Evolutionary conservation across 129 eudicot species (phyloP).

Genomic region (Helianthus tuberosus): DNA sequence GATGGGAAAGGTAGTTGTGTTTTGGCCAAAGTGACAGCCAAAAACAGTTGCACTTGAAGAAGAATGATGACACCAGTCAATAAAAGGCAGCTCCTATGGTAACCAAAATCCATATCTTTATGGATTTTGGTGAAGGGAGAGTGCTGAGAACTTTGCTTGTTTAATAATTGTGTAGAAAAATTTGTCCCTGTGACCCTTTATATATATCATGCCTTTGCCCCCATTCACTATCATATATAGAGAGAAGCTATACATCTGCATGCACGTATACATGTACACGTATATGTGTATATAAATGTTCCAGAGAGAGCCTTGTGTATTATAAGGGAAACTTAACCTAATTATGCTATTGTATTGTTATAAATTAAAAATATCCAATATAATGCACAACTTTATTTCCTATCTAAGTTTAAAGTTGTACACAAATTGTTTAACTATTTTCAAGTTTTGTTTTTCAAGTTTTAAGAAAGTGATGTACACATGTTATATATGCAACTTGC

Average conservation of each 20-base stretch:
- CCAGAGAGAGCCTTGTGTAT: not conserved
- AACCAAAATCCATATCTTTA: constrained; percentile 31
- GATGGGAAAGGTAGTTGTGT: constrained; percentile 28
- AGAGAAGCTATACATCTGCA: constrained; percentile 4
- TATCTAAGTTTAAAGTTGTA: not conserved
- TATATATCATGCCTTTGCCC: constrained; percentile 29
- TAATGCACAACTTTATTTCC: not conserved
- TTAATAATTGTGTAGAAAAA: constrained; percentile 25
- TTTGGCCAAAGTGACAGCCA: constrained; percentile 21
- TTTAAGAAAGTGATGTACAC: constrained; percentile 28
- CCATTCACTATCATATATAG: constrained; percentile 16
- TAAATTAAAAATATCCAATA: not conserved
- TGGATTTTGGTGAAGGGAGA: constrained; percentile 28
- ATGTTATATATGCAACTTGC: constrained; percentile 16
- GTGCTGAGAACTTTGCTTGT: not conserved
- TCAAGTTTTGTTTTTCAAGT: not conserved
- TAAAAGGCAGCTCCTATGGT: constrained; percentile 22
- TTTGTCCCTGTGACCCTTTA: constrained; percentile 28
- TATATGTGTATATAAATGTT: not conserved
- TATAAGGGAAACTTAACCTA: not conserved
- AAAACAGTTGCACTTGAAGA: constrained; percentile 19
- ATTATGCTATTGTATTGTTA: not conserved
- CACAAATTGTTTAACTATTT: too few relatives aligned
- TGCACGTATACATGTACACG: not conserved
- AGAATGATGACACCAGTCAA: constrained; percentile 27